Conservation (phyloP, 192 early-diverging fungal genomes). For the Chytriomyces sp. region DNA sequence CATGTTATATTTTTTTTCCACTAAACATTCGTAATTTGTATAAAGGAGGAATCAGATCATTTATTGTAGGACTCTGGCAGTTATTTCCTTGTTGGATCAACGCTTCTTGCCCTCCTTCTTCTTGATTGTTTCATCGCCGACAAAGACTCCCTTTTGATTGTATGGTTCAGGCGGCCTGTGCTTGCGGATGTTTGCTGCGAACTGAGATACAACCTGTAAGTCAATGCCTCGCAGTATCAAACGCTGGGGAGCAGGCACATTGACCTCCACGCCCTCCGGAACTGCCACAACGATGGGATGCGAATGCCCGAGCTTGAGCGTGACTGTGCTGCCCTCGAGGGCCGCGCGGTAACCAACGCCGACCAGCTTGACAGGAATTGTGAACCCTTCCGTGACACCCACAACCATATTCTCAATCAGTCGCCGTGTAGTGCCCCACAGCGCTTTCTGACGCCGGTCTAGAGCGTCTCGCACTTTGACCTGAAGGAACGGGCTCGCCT, state of each 20-base stretch:
- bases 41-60: neutral
- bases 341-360: conserved; percentile 94
- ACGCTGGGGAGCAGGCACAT: conserved; percentile 78
- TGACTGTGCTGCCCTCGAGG: conserved; percentile 57
- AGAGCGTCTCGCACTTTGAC: conserved; percentile 54
- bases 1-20: neutral
- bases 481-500: conserved; percentile 7
- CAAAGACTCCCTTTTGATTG: conserved; percentile 99
- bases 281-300: conserved; percentile 79
- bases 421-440: conserved; percentile 97
- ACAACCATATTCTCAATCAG: conserved; percentile 80
- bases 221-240: conserved; percentile 82
- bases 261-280: conserved; percentile 76
- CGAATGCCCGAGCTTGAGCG: conserved; percentile 85
- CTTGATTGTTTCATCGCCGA: conserved; percentile 96
- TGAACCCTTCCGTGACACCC: conserved; percentile 90
- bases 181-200: conserved; percentile 88
- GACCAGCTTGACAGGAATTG: conserved; percentile 77
- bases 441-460: conserved; percentile 76
- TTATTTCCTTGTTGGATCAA: conserved; percentile 17
- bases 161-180: conserved; percentile 96
- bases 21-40: neutral
- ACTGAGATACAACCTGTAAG: conserved; percentile 78
- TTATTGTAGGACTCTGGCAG: neutral
- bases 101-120: conserved; percentile 98